These are phyloP conservation scores for Colletotrichum salicis DNA, from an alignment of 2,329 filamentous ascomycete species.

Conservation along the genomic window DNA sequence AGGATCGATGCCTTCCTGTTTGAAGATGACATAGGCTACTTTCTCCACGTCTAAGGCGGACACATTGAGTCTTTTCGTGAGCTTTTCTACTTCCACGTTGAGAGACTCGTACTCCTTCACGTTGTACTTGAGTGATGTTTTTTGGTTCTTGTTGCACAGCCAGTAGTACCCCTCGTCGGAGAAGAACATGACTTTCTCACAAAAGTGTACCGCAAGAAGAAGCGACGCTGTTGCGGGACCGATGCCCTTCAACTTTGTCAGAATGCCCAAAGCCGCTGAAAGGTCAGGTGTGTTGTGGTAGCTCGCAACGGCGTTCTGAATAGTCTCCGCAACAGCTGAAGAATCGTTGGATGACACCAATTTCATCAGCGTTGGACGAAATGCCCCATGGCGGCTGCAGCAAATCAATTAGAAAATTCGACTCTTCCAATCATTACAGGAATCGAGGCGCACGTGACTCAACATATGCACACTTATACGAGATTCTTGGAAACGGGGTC, in stretches of 20 bases:
- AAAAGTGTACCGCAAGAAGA: constrained; percentile 73
- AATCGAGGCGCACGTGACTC: neutral
- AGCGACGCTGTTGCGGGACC: constrained; percentile 84
- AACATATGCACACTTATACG: neutral
- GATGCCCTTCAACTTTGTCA: constrained; percentile 76
- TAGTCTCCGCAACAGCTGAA: constrained; percentile 56
- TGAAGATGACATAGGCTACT: constrained; percentile 76
- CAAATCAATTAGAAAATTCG: neutral
- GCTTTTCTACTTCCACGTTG: constrained; percentile 50
- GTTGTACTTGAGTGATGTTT: constrained; percentile 73
- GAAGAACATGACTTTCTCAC: constrained; percentile 75
- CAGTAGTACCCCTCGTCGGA: constrained; percentile 83
- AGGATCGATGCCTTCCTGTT: constrained; percentile 38
- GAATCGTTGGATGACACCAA: constrained; percentile 71
- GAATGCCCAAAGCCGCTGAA: constrained; percentile 58
- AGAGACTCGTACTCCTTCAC: constrained; percentile 74
- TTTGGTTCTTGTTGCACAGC: constrained; percentile 67
- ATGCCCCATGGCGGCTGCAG: constrained; percentile 68
- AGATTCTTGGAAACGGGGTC: neutral
- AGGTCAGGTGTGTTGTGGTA: constrained; percentile 53
- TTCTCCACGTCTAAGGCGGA: constrained; percentile 73
- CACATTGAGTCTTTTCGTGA: constrained; percentile 62
- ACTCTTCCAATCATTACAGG: neutral
- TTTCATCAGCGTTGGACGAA: constrained; percentile 69
- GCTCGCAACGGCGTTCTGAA: constrained; percentile 60